These are phyloP conservation scores for Vitis hybrid DNA, from an alignment of 177 flowering plant species.

Conservation along the genomic window DNA sequence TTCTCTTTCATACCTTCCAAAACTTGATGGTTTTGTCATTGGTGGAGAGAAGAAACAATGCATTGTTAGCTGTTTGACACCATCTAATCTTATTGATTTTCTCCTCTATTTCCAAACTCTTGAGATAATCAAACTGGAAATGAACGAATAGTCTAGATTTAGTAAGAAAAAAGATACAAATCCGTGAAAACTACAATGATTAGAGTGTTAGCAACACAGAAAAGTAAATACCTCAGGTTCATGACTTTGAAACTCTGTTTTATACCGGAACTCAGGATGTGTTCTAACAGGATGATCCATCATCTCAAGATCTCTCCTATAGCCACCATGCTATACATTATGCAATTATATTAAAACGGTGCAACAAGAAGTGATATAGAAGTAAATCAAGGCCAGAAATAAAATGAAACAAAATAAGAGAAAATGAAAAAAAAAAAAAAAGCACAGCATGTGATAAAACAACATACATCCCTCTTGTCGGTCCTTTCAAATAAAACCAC, in stretches of 20 bases:
- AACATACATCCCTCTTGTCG: slow-evolving; percentile 60
- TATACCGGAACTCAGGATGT: slow-evolving; percentile 92
- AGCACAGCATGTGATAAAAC: neutral
- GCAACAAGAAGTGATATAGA: no score
- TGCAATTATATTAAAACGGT: no score
- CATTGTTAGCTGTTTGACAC: slow-evolving; percentile 76
- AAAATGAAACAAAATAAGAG: no score
- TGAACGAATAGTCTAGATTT: neutral
- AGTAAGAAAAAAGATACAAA: no score
- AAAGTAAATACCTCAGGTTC: slow-evolving; percentile 74
- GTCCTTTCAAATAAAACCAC: slow-evolving; percentile 86
- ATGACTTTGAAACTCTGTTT: slow-evolving; percentile 93
- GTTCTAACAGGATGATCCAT: slow-evolving; percentile 55
- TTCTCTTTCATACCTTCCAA: slow-evolving; percentile 59
- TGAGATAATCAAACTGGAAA: slow-evolving; percentile 79
- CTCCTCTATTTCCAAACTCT: slow-evolving; percentile 91
- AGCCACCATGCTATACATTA: slow-evolving; percentile 42
- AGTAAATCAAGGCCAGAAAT: no score
- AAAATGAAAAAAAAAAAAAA: neutral
- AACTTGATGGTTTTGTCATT: slow-evolving; percentile 83
- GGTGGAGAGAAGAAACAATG: slow-evolving; percentile 81
- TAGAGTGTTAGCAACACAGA: no score
- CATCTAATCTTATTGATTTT: slow-evolving; percentile 86
- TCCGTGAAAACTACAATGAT: no score
- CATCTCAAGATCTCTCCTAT: slow-evolving; percentile 65